phyloP scores from a whole-genome alignment of 2,329 filamentous ascomycete genomes.

The Blastomyces emzantsi region DNA sequence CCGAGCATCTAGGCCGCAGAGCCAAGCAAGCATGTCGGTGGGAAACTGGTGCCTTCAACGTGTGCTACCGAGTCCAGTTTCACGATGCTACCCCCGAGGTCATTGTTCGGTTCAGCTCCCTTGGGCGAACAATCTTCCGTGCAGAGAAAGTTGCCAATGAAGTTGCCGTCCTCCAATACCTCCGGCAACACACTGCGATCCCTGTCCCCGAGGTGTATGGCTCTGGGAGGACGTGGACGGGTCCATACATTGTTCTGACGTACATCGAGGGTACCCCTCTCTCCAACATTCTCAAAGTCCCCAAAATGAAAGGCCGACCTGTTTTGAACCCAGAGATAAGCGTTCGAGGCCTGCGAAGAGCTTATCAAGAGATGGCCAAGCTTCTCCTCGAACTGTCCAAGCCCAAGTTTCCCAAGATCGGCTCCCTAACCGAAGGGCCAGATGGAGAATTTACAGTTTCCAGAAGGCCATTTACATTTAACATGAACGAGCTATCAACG shows the following conservation, averaged over 20 bases:
- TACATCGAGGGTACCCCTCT: constrained; percentile 22
- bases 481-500: constrained; percentile 13
- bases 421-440: constrained; percentile 11
- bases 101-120: no score
- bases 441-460: constrained; percentile 11
- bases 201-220: no score
- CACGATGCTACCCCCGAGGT: no score
- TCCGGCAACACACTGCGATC: no score
- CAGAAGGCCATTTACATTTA: constrained; percentile 13
- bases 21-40: constrained; percentile 18
- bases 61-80: no score
- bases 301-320: constrained; percentile 11
- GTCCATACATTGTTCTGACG: constrained; percentile 24
- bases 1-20: constrained; percentile 17
- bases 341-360: constrained; percentile 12
- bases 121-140: no score
- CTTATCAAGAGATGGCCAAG: constrained; percentile 16
- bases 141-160: no score
- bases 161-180: no score
- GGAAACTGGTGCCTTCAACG: no score
- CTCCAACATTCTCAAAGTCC: constrained; percentile 20
- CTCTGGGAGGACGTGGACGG: constrained; percentile 22
- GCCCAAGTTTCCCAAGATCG: constrained; percentile 16
- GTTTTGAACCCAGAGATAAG: constrained; percentile 16
- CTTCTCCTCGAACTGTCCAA: constrained; percentile 17